Conservation (phyloP, 2,329 filamentous ascomycete genomes). For the Xylaria sp. region DNA sequence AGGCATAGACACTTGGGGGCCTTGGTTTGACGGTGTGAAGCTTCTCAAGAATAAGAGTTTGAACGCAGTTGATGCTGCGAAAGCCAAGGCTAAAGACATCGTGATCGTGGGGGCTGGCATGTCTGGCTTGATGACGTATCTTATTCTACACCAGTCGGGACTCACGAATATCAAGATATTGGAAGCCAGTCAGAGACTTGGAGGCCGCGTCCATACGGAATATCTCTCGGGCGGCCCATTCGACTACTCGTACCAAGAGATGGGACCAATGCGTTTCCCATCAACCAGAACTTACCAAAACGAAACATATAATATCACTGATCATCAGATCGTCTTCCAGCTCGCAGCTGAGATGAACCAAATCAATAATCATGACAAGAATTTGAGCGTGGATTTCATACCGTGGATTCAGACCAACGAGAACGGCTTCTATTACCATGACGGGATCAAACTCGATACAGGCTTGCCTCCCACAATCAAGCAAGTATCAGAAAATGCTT, state of each 20-base stretch:
- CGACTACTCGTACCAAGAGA: conserved; percentile 14
- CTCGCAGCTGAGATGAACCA: conserved; percentile 6
- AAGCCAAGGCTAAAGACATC: conserved; percentile 2
- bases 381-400: conserved; percentile 15
- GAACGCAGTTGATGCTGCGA: neutral
- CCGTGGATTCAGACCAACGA: conserved; percentile 8
- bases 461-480: conserved; percentile 9
- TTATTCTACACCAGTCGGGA: conserved; percentile 8
- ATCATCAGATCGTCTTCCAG: conserved; percentile 13
- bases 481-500: neutral
- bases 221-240: conserved; percentile 12
- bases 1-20: conserved; percentile 13
- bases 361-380: conserved; percentile 10
- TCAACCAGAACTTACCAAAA: conserved; percentile 4
- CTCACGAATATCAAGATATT: conserved; percentile 3
- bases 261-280: conserved; percentile 8
- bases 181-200: conserved; percentile 6
- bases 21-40: conserved; percentile 10
- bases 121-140: conserved; percentile 10
- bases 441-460: conserved; percentile 8
- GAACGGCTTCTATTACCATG: conserved; percentile 7
- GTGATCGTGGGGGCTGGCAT: conserved; percentile 10
- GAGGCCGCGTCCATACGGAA: conserved; percentile 5
- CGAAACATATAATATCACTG: conserved; percentile 7
- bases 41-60: conserved; percentile 1